These are phyloP conservation scores for Cylindrodendrum hubeiense DNA, from an alignment of 2,329 filamentous ascomycete species.

Conservation along the genomic window DNA sequence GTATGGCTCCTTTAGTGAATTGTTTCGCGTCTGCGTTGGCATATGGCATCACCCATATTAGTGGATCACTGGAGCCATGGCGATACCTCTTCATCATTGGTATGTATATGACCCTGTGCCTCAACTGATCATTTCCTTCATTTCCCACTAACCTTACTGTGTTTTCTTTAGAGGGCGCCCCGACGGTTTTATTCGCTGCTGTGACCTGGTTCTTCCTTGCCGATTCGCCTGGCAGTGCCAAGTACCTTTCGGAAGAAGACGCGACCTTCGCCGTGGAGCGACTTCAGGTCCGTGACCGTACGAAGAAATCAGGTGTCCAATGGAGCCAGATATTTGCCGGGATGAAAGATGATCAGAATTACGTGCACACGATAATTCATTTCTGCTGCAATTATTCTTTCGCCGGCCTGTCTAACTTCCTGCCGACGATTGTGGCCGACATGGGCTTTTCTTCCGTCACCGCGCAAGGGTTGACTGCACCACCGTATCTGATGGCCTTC, in stretches of 20 bases:
- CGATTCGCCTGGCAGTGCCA: conserved; percentile 23
- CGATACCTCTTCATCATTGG: conserved; percentile 26
- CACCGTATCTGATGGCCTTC: conserved; percentile 24
- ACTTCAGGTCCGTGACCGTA: conserved; percentile 21
- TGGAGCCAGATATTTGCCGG: conserved; percentile 27
- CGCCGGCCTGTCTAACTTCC: conserved; percentile 30
- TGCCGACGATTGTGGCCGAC: conserved; percentile 26
- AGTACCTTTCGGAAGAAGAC: conserved; percentile 21
- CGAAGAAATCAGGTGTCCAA: conserved; percentile 19
- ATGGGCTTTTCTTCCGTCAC: conserved; percentile 28
- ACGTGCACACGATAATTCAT: conserved; percentile 26
- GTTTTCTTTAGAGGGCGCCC: conserved; percentile 15
- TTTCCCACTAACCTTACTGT: neutral
- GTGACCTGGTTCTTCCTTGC: conserved; percentile 23
- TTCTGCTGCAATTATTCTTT: conserved; percentile 33
- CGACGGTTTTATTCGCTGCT: conserved; percentile 17
- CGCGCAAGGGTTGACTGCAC: conserved; percentile 27
- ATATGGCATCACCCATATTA: conserved; percentile 29
- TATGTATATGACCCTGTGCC: neutral
- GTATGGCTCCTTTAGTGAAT: conserved; percentile 29
- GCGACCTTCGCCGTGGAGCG: conserved; percentile 21
- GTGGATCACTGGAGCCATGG: conserved; percentile 22
- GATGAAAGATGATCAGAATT: conserved; percentile 24
- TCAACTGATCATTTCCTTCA: neutral
- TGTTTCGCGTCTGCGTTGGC: conserved; percentile 27